Conservation (phyloP, 2,329 filamentous ascomycete species). For the Fusarium neocosmosporiellum region DNA sequence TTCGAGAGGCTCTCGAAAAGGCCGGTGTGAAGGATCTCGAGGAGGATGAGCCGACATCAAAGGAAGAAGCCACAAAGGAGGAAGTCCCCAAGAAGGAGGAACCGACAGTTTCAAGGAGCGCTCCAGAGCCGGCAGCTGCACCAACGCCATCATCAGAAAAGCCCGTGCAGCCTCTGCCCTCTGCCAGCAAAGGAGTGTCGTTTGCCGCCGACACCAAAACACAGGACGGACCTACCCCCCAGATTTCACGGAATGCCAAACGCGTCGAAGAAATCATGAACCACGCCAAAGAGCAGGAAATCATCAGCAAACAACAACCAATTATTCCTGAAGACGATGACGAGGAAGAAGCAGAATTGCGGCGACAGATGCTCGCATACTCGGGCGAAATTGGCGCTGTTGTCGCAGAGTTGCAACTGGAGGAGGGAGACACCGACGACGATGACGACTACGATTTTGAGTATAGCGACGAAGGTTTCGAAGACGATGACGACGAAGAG, state of each 20-base stretch:
- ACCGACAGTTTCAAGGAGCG: neutral
- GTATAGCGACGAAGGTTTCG: slow-evolving; percentile 63
- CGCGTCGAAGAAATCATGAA: slow-evolving; percentile 68
- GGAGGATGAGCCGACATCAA: slow-evolving; percentile 19
- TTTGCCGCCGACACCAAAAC: slow-evolving; percentile 71
- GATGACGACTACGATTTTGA: slow-evolving; percentile 64
- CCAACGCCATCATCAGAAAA: slow-evolving; percentile 13
- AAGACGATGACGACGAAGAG: slow-evolving; percentile 61
- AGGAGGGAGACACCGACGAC: slow-evolving; percentile 71
- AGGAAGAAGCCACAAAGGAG: neutral
- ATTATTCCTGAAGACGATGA: slow-evolving; percentile 80
- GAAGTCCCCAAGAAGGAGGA: neutral
- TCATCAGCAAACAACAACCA: slow-evolving; percentile 54
- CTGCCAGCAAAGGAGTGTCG: slow-evolving; percentile 67
- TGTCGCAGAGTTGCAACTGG: slow-evolving; percentile 89
- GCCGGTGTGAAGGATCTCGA: slow-evolving; percentile 72
- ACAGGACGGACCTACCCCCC: slow-evolving; percentile 50
- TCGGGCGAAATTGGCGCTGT: slow-evolving; percentile 91
- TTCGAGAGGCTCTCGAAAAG: slow-evolving; percentile 80
- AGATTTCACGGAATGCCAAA: slow-evolving; percentile 55
- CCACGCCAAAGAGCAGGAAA: slow-evolving; percentile 66
- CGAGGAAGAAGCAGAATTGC: slow-evolving; percentile 80
- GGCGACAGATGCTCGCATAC: slow-evolving; percentile 92
- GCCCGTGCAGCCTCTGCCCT: neutral
- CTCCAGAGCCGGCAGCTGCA: neutral